A percentile compares a stretch with the other conserved stretches of the same genome.
phyloP scores from a whole-genome alignment of 202 grass and related monocot genomes.

The Carex arenaria region DNA sequence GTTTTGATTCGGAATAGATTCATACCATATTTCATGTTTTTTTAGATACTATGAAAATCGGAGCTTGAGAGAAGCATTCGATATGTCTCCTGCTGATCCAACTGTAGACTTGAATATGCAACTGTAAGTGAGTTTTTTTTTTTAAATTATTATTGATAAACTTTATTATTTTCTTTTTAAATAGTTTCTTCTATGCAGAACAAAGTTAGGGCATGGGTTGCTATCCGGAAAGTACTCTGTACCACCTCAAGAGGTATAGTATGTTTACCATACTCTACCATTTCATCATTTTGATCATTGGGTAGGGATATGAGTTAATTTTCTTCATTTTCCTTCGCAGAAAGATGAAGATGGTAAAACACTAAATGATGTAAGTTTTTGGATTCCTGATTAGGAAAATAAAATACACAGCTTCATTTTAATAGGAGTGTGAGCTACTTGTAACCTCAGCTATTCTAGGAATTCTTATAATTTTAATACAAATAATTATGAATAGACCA shows the following conservation, averaged over 20 bases:
- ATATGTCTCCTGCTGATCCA: slow-evolving; percentile 64
- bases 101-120: slow-evolving; percentile 91
- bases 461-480: neutral
- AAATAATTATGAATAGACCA: neutral
- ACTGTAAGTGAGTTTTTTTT: slow-evolving; percentile 55
- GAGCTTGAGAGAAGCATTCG: slow-evolving; percentile 84
- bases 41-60: slow-evolving; percentile 81
- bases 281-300: neutral
- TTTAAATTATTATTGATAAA: slow-evolving; percentile 1
- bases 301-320: neutral
- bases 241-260: slow-evolving; percentile 51
- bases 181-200: slow-evolving; percentile 40
- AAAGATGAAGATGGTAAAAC: slow-evolving; percentile 30
- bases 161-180: neutral
- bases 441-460: neutral
- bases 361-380: slow-evolving; percentile 33
- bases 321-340: slow-evolving; percentile 17
- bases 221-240: slow-evolving; percentile 85
- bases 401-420: neutral
- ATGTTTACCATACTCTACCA: neutral
- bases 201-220: slow-evolving; percentile 85
- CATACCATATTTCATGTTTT: slow-evolving; percentile 6
- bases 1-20: neutral
- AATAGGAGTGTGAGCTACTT: neutral
- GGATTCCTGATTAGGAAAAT: neutral